Evolutionary conservation across 129 eudicot genomes (phyloP).

Genomic region (Flaveria robusta): DNA sequence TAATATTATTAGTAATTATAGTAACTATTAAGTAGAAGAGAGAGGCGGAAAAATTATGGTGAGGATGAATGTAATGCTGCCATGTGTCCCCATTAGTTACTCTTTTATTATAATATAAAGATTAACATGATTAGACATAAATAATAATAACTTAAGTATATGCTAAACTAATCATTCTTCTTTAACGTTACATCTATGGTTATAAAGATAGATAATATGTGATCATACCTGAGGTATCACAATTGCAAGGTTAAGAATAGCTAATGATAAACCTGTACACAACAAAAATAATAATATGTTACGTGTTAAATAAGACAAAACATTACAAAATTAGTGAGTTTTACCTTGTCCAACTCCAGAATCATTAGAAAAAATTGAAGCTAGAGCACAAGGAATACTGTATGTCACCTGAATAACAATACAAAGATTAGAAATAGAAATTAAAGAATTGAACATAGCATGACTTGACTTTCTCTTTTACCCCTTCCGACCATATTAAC

Average conservation of each 20-base stretch:
- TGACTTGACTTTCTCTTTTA: too few relatives aligned
- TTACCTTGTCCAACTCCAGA: slow-evolving; percentile 15
- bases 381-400: slow-evolving; percentile 11
- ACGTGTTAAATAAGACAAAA: not conserved
- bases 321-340: not conserved
- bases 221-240: not conserved
- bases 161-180: not conserved
- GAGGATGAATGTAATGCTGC: too few relatives aligned
- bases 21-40: too few relatives aligned
- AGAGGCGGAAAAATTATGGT: too few relatives aligned
- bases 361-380: slow-evolving; percentile 1
- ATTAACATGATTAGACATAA: too few relatives aligned
- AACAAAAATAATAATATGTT: not conserved
- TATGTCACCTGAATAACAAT: not conserved
- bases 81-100: too few relatives aligned
- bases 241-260: not conserved
- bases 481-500: too few relatives aligned
- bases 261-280: not conserved
- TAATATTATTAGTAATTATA: too few relatives aligned
- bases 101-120: too few relatives aligned
- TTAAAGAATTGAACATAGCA: too few relatives aligned
- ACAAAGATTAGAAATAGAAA: not conserved
- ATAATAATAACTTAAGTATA: too few relatives aligned
- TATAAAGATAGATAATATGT: not conserved
- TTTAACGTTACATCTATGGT: not conserved